Evolutionary conservation across 1,139 yeast genomes (phyloP).

Genomic region (Scheffersomyces stambukii): DNA sequence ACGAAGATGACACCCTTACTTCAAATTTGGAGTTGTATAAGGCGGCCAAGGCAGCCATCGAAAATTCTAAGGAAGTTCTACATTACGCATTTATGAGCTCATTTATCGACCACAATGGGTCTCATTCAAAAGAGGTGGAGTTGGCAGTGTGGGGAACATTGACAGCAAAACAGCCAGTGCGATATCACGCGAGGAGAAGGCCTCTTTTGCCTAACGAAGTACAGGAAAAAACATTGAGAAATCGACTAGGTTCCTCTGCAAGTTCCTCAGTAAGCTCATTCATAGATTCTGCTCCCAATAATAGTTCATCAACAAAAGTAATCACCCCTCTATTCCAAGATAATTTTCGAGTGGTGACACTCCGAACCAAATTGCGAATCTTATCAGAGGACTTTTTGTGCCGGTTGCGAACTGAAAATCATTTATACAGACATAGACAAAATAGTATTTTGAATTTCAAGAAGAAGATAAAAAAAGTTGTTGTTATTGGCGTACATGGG

Average conservation of each 20-base stretch:
- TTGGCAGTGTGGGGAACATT: constrained; percentile 39
- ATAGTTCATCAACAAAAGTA: too few relatives aligned
- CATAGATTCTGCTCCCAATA: too few relatives aligned
- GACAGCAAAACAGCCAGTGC: constrained; percentile 38
- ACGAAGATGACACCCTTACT: constrained; percentile 9
- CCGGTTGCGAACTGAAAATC: constrained; percentile 26
- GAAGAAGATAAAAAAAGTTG: constrained; percentile 25
- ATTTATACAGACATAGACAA: constrained; percentile 24
- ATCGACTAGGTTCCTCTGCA: too few relatives aligned
- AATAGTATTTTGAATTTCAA: constrained; percentile 10
- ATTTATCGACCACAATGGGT: constrained; percentile 5
- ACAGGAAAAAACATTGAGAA: constrained; percentile 20
- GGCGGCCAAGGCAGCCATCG: constrained; percentile 34
- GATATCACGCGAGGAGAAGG: constrained; percentile 27
- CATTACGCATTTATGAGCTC: constrained; percentile 34
- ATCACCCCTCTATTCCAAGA: constrained; percentile 6
- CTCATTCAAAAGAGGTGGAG: constrained; percentile 17
- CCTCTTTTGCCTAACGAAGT: constrained; percentile 35
- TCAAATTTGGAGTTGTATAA: constrained; percentile 25
- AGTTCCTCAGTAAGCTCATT: too few relatives aligned
- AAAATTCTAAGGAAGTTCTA: constrained; percentile 26
- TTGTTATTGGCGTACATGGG: constrained; percentile 48
- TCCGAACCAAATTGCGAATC: constrained; percentile 36
- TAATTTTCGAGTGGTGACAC: constrained; percentile 36
- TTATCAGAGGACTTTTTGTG: constrained; percentile 28